These are phyloP conservation scores for Coemansia sp. DNA, from an alignment of 192 early-diverging fungal species.

Conservation along the genomic window DNA sequence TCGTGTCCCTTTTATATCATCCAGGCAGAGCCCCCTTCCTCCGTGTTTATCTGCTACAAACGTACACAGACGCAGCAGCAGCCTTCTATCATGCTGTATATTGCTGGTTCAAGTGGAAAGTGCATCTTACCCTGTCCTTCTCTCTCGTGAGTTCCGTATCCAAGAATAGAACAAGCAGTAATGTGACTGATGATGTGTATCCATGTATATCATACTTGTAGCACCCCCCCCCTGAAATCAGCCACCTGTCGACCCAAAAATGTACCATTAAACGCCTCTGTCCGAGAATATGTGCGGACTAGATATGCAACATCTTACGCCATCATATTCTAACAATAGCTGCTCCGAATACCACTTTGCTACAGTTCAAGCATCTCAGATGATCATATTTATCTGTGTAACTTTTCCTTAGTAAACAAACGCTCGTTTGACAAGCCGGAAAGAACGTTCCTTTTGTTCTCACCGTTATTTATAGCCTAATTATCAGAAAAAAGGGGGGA, in stretches of 20 bases:
- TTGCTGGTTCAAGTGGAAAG: neutral
- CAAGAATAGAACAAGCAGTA: neutral
- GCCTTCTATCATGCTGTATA: neutral
- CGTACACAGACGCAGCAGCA: neutral
- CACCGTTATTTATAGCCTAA: neutral
- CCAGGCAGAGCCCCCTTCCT: neutral
- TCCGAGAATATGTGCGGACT: constrained; percentile 3
- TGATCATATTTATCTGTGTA: neutral
- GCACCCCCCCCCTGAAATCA: neutral
- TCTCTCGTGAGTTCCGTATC: neutral
- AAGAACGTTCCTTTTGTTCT: neutral
- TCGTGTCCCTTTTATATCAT: neutral
- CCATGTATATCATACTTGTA: neutral
- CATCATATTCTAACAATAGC: neutral
- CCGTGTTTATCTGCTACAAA: neutral
- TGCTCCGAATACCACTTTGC: neutral
- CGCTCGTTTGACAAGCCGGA: neutral
- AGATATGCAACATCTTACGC: neutral
- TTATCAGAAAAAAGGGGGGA: neutral
- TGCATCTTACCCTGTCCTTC: neutral
- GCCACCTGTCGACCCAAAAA: neutral
- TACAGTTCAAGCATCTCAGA: constrained; percentile 3
- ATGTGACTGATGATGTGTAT: neutral
- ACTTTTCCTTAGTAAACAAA: neutral
- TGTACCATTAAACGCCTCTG: neutral